Evolutionary conservation across 495 filamentous ascomycete species (phyloP), one percentile per base, ranked within the genome.

Genomic region (Achaetomiella virescens): DNA sequence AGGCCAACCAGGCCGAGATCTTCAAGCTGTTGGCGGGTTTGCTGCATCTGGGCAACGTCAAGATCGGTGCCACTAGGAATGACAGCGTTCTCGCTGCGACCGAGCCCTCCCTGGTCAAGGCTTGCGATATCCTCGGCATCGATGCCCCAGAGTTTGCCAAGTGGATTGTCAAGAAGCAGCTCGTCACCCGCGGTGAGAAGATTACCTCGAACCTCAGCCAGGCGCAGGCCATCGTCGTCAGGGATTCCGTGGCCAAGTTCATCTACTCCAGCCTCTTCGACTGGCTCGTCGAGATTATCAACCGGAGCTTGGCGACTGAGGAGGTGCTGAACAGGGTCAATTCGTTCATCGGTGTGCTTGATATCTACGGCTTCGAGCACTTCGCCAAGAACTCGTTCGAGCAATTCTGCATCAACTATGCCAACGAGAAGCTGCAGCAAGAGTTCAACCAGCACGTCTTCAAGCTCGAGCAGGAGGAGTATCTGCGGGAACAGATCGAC

Each of bases 401-500:
- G 72, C 93, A 99, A 70, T 99, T 99, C 71, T 99, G 93, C 70
- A 99, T 99, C 80, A 99, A 99, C 74, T 99, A 97, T 63, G 93
- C 93, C 68, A 99, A 99, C 72, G 93, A 99, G 72, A 99, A 99
- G 71, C 75, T 99, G 33, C 93, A 99, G 66, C 93, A 99, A 66
- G 95, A 99, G 64, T 99, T 99, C 78, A 99, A 99, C 71, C 90
- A 95, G 71, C 93, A 99, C 62, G 93, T 99, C n/a, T 99, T 99
- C 83, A 96, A 97, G 68, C 81, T 99, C 18, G 93, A 99, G 70
- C 93, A 99, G 70, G 95, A 97, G 72, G 93, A 99, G 74, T 99
- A 99, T 72, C 81, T 97, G 12, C 81, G 88, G 29, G 93, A 99
- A 67, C 78, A 97, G 73, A 99, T 99, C 60, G 92, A 97, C 68